A percentile compares a stretch with the other conserved stretches of the same genome.
Conservation (phyloP, 2,329 filamentous ascomycete genomes). For the Talaromyces sp. region DNA sequence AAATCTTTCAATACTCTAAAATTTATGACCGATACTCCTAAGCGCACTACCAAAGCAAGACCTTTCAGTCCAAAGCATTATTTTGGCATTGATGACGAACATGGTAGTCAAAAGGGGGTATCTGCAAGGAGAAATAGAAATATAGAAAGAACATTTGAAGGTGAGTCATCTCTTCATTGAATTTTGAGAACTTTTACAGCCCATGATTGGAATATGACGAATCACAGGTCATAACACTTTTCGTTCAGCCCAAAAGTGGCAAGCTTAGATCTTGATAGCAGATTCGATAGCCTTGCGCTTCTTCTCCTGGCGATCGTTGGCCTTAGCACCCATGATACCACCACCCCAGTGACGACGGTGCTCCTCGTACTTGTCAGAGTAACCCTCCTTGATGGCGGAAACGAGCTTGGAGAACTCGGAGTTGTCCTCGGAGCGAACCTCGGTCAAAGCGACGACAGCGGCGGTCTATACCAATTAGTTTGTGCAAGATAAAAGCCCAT, state of each 20-base stretch:
- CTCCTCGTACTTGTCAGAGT: slow-evolving; percentile 92
- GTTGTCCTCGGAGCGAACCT: slow-evolving; percentile 98
- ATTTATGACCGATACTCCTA: background rate
- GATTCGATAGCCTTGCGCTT: slow-evolving; percentile 89
- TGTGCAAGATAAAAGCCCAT: background rate
- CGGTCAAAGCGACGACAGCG: slow-evolving; percentile 89
- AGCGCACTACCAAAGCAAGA: background rate
- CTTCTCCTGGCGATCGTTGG: slow-evolving; percentile 72
- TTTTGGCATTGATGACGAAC: slow-evolving; percentile 11
- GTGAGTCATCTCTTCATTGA: slow-evolving; percentile 17
- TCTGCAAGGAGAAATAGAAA: slow-evolving; percentile 14
- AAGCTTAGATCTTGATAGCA: slow-evolving; percentile 92
- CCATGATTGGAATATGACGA: slow-evolving; percentile 3
- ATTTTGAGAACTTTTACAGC: slow-evolving; percentile 11
- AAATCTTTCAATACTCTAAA: background rate
- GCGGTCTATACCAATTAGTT: slow-evolving; percentile 62
- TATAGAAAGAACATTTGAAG: slow-evolving; percentile 9
- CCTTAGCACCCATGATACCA: slow-evolving; percentile 99
- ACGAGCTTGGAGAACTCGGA: slow-evolving; percentile 94
- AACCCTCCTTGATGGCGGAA: slow-evolving; percentile 95
- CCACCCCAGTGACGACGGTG: slow-evolving; percentile 93
- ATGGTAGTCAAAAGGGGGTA: slow-evolving; percentile 12
- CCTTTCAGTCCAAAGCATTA: slow-evolving; percentile 6
- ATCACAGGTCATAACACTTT: slow-evolving; percentile 12
- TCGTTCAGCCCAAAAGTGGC: slow-evolving; percentile 9